Base-by-base conservation (phyloP, 192 early-diverging fungal species). In the Coemansia sp. region DNA sequence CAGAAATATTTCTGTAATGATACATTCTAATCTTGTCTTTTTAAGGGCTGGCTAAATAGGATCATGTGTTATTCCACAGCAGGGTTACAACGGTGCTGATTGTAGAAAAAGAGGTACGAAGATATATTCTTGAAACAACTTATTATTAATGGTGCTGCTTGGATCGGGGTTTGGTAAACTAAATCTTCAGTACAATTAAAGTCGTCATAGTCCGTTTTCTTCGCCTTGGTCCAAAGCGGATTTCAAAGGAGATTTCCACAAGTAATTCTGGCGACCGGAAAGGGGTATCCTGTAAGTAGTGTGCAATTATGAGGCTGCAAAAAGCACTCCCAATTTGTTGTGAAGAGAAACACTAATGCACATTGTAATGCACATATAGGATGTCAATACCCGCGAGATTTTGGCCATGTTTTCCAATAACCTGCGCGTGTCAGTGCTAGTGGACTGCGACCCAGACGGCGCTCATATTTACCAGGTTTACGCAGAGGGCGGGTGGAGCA, bases 391-490 rank as follows among this genome's bases (percentile, higher is more conserved):
- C 3, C 76, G 80, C 52, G 65, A 75, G 31, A 12, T 83, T 27
- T 3, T 83, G 34, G 49, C 63, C 2, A 29, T 57, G 41, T 63
- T 74, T 67, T 43, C 61, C n/a, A 34, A 10, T 1, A 10, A 41
- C 16, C 16, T 78, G 1, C 43, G 36, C 1, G 52, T 83, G 6
- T 9, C 46, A 1, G 63, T 78, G 12, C 73, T 83, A 61, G 80
- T 83, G 9, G 80, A 83, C 42, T 71, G 68, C 47, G 76, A 83
- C 22, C 80, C 80, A 8, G 76, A 83, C 12, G 76, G 80, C 24
- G 80, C 80, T n/a, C 73, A 75, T 34, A 83, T 83, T 34, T 83
- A 54, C 73, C 70, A 77, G 46, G 68, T 75, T 5, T 83, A 83
- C 57, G 63, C 76, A 1, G 80, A 82, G 42, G 75, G 79, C 22